phyloP scores from a whole-genome alignment of 495 filamentous ascomycete genomes.

The Penicillium crystallinum region DNA sequence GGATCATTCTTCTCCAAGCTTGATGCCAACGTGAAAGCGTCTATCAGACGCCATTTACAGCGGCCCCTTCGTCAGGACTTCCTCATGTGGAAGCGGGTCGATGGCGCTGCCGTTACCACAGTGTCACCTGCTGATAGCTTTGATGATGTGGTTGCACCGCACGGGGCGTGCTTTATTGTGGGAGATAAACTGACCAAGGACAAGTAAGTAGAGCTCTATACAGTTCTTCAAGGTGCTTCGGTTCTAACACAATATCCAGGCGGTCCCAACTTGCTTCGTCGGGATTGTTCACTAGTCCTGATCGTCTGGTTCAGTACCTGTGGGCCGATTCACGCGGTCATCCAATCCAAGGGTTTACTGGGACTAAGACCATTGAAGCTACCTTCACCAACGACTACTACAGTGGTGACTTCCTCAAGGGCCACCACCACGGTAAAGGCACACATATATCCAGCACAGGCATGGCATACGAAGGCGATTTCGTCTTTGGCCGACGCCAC shows the following conservation, averaged over 20 bases:
- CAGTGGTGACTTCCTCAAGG: constrained; percentile 45
- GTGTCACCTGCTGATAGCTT: constrained; percentile 40
- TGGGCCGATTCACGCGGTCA: constrained; percentile 42
- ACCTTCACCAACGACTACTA: constrained; percentile 47
- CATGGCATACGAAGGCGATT: constrained; percentile 52
- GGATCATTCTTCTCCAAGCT: constrained; percentile 46
- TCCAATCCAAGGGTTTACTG: constrained; percentile 42
- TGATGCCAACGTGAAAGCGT: constrained; percentile 42
- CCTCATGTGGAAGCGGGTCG: constrained; percentile 42
- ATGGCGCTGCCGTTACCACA: constrained; percentile 35
- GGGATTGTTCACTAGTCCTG: constrained; percentile 42
- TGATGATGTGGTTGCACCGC: constrained; percentile 30
- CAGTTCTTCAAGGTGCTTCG: neutral
- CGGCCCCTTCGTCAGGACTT: constrained; percentile 37
- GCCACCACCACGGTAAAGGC: constrained; percentile 47
- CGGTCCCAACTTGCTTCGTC: constrained; percentile 32
- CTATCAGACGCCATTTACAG: constrained; percentile 37
- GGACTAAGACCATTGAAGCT: constrained; percentile 38
- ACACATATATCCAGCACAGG: constrained; percentile 50
- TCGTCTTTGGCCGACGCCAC: constrained; percentile 46
- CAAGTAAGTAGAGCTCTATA: constrained; percentile 19
- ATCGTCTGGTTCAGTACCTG: constrained; percentile 43
- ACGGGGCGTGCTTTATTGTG: constrained; percentile 42
- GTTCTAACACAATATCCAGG: constrained; percentile 16
- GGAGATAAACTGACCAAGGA: constrained; percentile 41